Percentiles rank a stretch among this genome's conserved stretches.
These are phyloP conservation scores for Xylariaceae sp. DNA, from an alignment of 2,329 filamentous ascomycete species.

Conservation along the genomic window DNA sequence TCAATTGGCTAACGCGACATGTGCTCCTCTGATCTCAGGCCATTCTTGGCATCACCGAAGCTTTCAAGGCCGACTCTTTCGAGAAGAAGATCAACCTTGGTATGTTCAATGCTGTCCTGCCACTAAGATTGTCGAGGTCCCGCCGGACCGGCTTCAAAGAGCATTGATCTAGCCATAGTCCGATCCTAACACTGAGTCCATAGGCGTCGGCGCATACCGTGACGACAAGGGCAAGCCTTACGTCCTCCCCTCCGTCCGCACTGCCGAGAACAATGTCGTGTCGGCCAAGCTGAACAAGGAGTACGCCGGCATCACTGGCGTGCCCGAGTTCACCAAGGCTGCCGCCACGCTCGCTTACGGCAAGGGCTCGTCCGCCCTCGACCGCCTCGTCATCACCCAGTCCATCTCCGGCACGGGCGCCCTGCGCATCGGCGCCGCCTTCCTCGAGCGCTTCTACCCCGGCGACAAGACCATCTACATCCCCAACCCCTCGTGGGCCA, in stretches of 20 bases:
- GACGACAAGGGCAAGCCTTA: slow-evolving; percentile 98
- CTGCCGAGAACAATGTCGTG: slow-evolving; percentile 84
- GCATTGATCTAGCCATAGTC: not conserved
- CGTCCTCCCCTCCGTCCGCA: slow-evolving; percentile 87
- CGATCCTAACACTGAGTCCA: slow-evolving; percentile 12
- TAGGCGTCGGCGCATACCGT: slow-evolving; percentile 94
- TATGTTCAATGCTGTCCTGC: slow-evolving; percentile 36
- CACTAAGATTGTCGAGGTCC: slow-evolving; percentile 6
- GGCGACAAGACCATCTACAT: slow-evolving; percentile 95
- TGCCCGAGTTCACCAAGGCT: slow-evolving; percentile 88
- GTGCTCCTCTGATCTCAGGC: slow-evolving; percentile 47
- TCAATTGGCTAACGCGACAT: slow-evolving; percentile 16
- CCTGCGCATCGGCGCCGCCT: slow-evolving; percentile 88
- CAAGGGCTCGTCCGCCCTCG: slow-evolving; percentile 69
- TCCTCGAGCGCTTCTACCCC: slow-evolving; percentile 88
- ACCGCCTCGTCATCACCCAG: slow-evolving; percentile 87
- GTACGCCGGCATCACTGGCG: slow-evolving; percentile 95
- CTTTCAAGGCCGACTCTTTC: slow-evolving; percentile 95
- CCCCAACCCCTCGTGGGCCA: slow-evolving; percentile 93
- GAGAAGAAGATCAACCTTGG: slow-evolving; percentile 97
- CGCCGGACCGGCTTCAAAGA: not conserved
- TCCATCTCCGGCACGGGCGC: slow-evolving; percentile 97
- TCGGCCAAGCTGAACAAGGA: slow-evolving; percentile 84
- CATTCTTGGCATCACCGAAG: slow-evolving; percentile 90
- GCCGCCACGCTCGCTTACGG: slow-evolving; percentile 91